Percentiles rank a stretch among this genome's conserved stretches.
These are phyloP conservation scores for Ophiostoma montium DNA, from an alignment of 2,329 filamentous ascomycete genomes.

Conservation along the genomic window DNA sequence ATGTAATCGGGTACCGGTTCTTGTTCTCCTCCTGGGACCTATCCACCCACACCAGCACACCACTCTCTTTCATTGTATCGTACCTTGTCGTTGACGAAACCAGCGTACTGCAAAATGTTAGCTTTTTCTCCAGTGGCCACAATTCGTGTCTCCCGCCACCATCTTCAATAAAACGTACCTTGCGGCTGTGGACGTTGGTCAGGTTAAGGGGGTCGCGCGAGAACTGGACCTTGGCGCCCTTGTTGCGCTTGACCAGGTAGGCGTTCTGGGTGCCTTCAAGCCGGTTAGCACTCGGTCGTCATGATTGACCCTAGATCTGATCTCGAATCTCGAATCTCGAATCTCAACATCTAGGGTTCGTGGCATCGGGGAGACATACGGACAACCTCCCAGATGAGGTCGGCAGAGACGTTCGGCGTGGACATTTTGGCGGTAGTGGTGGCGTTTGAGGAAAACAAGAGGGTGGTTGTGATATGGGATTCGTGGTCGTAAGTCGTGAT, in stretches of 20 bases:
- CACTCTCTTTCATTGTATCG: constrained; percentile 8
- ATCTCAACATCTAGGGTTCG: neutral
- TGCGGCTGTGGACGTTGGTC: constrained; percentile 79
- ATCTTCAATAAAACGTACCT: constrained; percentile 39
- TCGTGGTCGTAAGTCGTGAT: constrained; percentile 2
- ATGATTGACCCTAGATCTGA: no score
- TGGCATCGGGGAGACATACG: constrained; percentile 50
- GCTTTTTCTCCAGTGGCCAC: neutral
- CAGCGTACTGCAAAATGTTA: constrained; percentile 53
- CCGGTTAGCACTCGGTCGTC: neutral
- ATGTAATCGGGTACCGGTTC: neutral
- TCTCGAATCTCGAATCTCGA: neutral
- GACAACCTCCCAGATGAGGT: constrained; percentile 89
- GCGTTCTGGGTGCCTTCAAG: constrained; percentile 67
- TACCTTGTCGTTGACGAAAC: constrained; percentile 92
- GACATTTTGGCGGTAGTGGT: constrained; percentile 27
- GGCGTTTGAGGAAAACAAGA: constrained; percentile 3
- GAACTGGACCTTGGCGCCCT: constrained; percentile 70
- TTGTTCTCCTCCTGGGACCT: neutral
- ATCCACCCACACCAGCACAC: neutral
- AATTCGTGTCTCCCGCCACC: neutral
- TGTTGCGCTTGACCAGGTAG: constrained; percentile 82
- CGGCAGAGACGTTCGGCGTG: constrained; percentile 65
- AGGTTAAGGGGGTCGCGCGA: constrained; percentile 92
- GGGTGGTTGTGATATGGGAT: neutral